Evolutionary conservation across 1,284 basidiomycete genomes (phyloP), one percentile per base, ranked within the genome.

Genomic region (Malassezia psittaci): DNA sequence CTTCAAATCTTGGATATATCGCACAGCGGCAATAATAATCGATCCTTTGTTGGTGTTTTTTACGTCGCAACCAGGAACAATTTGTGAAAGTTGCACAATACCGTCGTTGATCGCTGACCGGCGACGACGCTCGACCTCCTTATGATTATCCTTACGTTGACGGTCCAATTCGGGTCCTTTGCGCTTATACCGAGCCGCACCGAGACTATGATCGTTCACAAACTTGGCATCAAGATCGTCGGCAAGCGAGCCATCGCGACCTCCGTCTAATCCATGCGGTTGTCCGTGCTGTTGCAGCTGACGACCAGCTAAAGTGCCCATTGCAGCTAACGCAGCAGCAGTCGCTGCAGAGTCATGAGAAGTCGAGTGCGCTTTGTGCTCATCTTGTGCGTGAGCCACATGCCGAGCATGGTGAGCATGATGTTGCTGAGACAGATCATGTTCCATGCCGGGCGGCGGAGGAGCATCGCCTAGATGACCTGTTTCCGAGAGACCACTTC

Each of bases 31-130:
- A 5, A 82, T 80, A 35, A 91, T 83, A 64, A 90, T 87, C 8
- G 87, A 87, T 33, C 87, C 87, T 71, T 91, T 91, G 51, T 71
- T 90, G 37, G 67, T 66, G 43, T 64, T 89, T 75, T 90, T 88
- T 47, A 87, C 86, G 0, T 85, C 84, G 42, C 85, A 86, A 19
- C 64, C 65, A 7, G 90, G 90, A 2, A 94, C 85, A 65, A 91
- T 88, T 8, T 85, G 81, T 1, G 87, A 85, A 21, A 96, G 83
- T 71, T 90, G 86, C 72, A 86, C 89, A 78, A 96, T 94, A 0
- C 90, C 90, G 59, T 91, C 87, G 75, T 93, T 93, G 78, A 96
- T 96, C 67, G 90, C 90, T 16, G 89, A 87, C 53, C 91, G 81
- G 48, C 91, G 84, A 42, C 90, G 82, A 55, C 90, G 86, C 76